Percentiles rank a stretch among this genome's conserved stretches.
Evolutionary conservation across 495 filamentous ascomycete species (phyloP).

Genomic region (Halenospora varia): DNA sequence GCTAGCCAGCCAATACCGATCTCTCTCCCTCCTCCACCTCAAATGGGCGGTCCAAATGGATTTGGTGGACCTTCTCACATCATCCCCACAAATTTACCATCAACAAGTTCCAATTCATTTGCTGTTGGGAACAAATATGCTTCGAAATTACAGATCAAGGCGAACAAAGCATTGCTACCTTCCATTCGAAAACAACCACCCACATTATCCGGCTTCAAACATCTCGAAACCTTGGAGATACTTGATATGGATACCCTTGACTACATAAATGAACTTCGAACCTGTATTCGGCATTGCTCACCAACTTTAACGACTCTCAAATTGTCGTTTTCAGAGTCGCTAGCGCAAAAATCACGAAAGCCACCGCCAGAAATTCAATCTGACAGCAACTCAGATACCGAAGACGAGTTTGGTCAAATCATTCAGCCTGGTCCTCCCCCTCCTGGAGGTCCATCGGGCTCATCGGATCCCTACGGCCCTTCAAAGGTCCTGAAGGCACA

Average conservation of each 20-base stretch:
- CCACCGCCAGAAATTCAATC: constrained; percentile 41
- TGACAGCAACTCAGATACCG: constrained; percentile 48
- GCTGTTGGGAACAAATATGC: neutral
- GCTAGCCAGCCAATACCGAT: constrained; percentile 9
- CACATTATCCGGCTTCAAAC: constrained; percentile 52
- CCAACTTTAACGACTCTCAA: constrained; percentile 47
- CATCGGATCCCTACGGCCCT: constrained; percentile 13
- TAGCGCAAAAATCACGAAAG: constrained; percentile 48
- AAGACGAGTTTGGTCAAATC: constrained; percentile 28
- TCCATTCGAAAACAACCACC: constrained; percentile 31
- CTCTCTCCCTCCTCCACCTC: neutral
- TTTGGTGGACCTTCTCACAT: neutral
- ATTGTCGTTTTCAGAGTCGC: constrained; percentile 51
- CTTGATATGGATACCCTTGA: constrained; percentile 56
- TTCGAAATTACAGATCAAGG: constrained; percentile 1
- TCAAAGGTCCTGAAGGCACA: constrained; percentile 37
- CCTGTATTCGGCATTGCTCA: constrained; percentile 47
- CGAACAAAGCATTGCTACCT: neutral
- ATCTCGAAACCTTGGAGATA: constrained; percentile 47
- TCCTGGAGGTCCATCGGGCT: neutral
- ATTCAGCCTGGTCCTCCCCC: constrained; percentile 11
- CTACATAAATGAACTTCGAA: constrained; percentile 47
- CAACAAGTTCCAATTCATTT: constrained; percentile 1
- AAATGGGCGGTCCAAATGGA: neutral
- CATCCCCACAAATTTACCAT: neutral